A percentile compares a stretch with the other conserved stretches of the same genome.
Conservation (phyloP, 768 basidiomycete species). For the Collybia sp. region DNA sequence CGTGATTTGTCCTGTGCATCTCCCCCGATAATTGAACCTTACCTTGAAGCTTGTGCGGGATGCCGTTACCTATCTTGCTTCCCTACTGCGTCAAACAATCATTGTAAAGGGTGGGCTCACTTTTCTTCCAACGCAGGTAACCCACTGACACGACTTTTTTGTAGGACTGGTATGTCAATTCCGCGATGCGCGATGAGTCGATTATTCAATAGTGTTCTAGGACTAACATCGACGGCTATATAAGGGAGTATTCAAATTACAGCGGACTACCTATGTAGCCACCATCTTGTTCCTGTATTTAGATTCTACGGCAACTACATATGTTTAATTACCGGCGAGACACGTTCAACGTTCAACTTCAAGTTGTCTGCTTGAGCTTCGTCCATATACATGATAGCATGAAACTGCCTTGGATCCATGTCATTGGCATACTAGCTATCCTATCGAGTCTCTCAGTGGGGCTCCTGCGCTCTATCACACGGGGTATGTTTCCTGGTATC, state of each 20-base stretch:
- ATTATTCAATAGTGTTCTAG: no score
- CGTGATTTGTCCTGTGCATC: constrained; percentile 15
- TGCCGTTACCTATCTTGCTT: constrained; percentile 91
- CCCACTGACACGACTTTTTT: neutral
- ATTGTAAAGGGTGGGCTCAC: constrained; percentile 52
- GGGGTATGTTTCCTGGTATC: constrained; percentile 11
- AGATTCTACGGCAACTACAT: no score
- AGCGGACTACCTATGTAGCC: no score
- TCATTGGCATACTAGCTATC: constrained; percentile 10
- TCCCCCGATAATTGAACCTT: neutral
- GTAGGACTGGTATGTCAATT: constrained; percentile 12
- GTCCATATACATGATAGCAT: no score
- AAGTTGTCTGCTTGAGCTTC: no score
- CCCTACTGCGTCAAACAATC: constrained; percentile 67
- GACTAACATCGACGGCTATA: no score
- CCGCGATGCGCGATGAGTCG: no score
- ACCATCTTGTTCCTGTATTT: no score
- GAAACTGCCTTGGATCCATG: no score
- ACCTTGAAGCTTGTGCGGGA: constrained; percentile 65
- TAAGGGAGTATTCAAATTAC: no score
- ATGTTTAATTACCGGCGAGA: no score
- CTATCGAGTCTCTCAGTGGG: constrained; percentile 34
- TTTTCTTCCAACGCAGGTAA: neutral
- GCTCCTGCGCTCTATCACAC: constrained; percentile 27
- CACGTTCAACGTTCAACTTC: no score